Evolutionary conservation across 768 basidiomycete species (phyloP).

Genomic region (Neoboletus brunneissimus): DNA sequence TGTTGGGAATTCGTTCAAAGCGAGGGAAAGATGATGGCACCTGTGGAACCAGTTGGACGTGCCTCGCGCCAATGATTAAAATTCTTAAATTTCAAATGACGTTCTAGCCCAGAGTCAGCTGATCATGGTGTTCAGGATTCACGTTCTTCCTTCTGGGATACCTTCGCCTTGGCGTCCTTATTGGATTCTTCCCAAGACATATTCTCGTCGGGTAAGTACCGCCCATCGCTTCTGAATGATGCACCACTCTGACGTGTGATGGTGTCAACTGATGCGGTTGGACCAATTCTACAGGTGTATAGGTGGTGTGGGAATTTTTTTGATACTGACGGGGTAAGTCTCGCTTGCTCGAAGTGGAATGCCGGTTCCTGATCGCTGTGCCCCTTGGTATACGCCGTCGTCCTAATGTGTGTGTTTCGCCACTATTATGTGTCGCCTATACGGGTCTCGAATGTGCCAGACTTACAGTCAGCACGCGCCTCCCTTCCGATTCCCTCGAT

Average conservation of each 20-base stretch:
- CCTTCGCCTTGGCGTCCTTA: constrained; percentile 76
- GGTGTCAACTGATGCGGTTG: background rate
- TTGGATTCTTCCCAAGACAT: constrained; percentile 95
- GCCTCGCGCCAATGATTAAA: background rate
- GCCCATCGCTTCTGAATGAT: constrained; percentile 1
- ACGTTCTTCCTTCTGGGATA: constrained; percentile 85
- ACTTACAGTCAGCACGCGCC: constrained; percentile 78
- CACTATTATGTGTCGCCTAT: background rate
- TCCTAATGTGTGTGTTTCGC: background rate
- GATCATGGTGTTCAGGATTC: constrained; percentile 33
- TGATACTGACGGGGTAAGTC: constrained; percentile 81
- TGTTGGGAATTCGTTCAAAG: background rate
- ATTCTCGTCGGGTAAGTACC: constrained; percentile 84
- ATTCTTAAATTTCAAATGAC: constrained; percentile 15
- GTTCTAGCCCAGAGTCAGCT: background rate
- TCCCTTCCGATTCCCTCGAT: constrained; percentile 73
- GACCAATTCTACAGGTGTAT: constrained; percentile 54
- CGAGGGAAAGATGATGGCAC: background rate
- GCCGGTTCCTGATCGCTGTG: background rate
- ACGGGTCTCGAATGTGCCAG: constrained; percentile 35
- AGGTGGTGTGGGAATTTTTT: constrained; percentile 93
- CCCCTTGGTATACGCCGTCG: background rate
- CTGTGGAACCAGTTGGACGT: background rate
- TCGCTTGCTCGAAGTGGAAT: background rate
- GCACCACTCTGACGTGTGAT: background rate